Evolutionary conservation across 2,329 filamentous ascomycete genomes (phyloP).

Genomic region (Hypoxylon sp.): DNA sequence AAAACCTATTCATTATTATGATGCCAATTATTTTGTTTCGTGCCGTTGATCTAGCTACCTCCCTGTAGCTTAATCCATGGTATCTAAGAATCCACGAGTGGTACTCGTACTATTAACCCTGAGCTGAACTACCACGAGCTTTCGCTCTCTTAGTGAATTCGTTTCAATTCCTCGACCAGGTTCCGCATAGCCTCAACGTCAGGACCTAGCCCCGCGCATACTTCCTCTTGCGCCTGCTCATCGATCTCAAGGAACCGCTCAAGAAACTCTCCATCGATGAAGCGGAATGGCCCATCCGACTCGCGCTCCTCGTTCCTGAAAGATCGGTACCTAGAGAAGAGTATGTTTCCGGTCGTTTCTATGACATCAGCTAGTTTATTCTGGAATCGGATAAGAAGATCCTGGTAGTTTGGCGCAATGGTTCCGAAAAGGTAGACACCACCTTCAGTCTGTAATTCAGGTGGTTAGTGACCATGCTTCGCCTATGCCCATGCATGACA

Average conservation of each 20-base stretch:
- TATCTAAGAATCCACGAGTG: conserved; percentile 3
- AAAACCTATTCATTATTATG: background rate
- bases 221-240: conserved; percentile 68
- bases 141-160: conserved; percentile 66
- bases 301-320: conserved; percentile 81
- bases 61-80: background rate
- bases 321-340: conserved; percentile 85
- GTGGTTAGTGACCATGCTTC: conserved; percentile 40
- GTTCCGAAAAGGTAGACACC: conserved; percentile 91
- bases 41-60: background rate
- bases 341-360: conserved; percentile 78
- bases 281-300: conserved; percentile 83
- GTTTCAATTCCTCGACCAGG: conserved; percentile 73
- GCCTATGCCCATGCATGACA: background rate
- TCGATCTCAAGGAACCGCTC: conserved; percentile 85
- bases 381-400: conserved; percentile 88
- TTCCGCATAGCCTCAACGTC: conserved; percentile 75
- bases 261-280: conserved; percentile 92
- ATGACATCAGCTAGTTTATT: conserved; percentile 76
- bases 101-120: background rate
- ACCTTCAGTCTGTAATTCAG: conserved; percentile 80
- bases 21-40: background rate
- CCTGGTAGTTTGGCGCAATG: conserved; percentile 79
- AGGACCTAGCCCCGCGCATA: conserved; percentile 70
- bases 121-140: background rate